Evolutionary conservation across 2,329 filamentous ascomycete species (phyloP).

Genomic region (Colletotrichum destructivum): DNA sequence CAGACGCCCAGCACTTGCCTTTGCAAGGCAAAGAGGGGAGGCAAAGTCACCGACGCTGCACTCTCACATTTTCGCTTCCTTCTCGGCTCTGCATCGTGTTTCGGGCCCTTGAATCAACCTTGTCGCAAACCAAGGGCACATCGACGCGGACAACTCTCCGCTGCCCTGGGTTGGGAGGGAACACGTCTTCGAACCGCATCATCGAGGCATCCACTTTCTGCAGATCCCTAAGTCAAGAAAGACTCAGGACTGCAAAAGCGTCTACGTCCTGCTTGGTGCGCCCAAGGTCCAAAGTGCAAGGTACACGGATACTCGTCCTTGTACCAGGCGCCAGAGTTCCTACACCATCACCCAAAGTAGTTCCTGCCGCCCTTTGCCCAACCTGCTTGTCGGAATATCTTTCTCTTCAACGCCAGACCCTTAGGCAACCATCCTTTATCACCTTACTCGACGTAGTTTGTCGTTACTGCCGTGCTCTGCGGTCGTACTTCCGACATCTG

Average conservation of each 20-base stretch:
- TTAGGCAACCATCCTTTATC: neutral
- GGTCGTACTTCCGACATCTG: conserved; percentile 6
- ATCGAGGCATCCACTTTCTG: conserved; percentile 25
- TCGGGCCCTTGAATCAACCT: conserved; percentile 15
- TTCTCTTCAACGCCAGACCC: neutral
- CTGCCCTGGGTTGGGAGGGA: conserved; percentile 2
- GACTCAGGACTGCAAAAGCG: neutral
- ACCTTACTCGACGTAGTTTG: neutral
- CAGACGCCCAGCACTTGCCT: conserved; percentile 4
- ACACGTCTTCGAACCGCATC: conserved; percentile 19
- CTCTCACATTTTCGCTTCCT: neutral
- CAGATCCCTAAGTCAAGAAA: conserved; percentile 17
- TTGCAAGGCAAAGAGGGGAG: neutral
- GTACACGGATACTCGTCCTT: neutral
- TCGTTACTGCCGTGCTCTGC: neutral
- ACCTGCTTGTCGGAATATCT: conserved; percentile 12
- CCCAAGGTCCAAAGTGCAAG: neutral
- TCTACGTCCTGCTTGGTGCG: conserved; percentile 16
- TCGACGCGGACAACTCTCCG: conserved; percentile 26
- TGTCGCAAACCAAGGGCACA: conserved; percentile 14
- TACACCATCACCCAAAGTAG: conserved; percentile 11
- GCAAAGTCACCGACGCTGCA: neutral
- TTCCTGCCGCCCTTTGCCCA: neutral
- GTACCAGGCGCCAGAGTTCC: neutral
- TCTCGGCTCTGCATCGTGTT: neutral